Conservation (phyloP, 441 rosid genomes). For the Populus hybrid region DNA sequence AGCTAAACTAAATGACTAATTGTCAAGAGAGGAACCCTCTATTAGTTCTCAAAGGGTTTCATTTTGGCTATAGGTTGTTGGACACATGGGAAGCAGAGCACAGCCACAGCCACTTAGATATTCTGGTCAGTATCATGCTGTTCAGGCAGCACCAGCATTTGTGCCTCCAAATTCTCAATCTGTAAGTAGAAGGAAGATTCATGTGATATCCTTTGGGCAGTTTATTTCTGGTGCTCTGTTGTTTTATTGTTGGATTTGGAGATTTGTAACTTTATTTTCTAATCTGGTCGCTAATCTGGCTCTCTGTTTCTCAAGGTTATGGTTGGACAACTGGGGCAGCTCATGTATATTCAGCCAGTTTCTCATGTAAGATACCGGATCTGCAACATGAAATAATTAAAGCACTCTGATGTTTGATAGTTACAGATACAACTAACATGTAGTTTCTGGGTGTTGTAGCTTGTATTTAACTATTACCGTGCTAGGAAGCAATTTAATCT, state of each 20-base stretch:
- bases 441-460: neutral
- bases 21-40: neutral
- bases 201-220: neutral
- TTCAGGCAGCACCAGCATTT: conserved; percentile 56
- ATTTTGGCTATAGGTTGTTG: conserved; percentile 36
- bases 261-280: conserved; percentile 14
- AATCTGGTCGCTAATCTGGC: conserved; percentile 18
- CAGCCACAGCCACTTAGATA: conserved; percentile 55
- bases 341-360: conserved; percentile 66
- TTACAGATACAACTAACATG: neutral
- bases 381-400: conserved; percentile 10
- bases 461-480: neutral
- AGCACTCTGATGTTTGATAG: conserved; percentile 12
- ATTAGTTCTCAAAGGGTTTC: conserved; percentile 17
- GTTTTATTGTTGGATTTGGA: neutral
- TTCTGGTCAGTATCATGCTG: conserved; percentile 55
- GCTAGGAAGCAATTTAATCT: neutral
- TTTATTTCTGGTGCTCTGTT: conserved; percentile 1
- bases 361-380: conserved; percentile 53
- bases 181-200: conserved; percentile 28
- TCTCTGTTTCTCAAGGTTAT: conserved; percentile 48
- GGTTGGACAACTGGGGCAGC: conserved; percentile 68
- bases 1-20: neutral
- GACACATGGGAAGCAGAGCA: conserved; percentile 53
- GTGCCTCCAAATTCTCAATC: conserved; percentile 62